Base-by-base conservation (phyloP, 345 rosid genomes). In the Streptanthus diversifolius region DNA sequence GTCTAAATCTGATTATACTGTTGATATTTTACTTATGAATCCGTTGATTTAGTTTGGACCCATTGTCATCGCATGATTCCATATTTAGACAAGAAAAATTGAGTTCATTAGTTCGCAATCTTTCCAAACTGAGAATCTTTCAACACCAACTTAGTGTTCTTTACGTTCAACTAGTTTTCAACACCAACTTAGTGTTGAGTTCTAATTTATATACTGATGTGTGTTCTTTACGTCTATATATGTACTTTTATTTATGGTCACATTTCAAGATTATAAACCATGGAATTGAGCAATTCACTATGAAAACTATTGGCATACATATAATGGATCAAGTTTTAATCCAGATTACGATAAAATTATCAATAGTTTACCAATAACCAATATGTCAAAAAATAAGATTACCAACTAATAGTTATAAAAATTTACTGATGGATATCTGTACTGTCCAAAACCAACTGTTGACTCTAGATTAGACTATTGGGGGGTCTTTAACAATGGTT, bases 111-210 rank as follows among this genome's bases (percentile, higher is more conserved):
- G 7, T 57, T 56, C 22, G 36, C 33, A 44, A 32, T 30, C 33
- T 69, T 69, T 56, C 73, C 65, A 43, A 56, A 69, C 43, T 43
- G 37, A 67, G 44, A 56, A 57, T 43, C 73, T 56, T 51, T 22
- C 54, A 58, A 30, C 64, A 56, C 64, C 33, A 29, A 27, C 40
- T 68, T 55, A 40, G 44, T 27, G 51, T 67, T 49, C 19, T 19
- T 8, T 18, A 45, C 2, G 35, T 47, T n/a, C n/a, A n/a, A n/a
- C n/a, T n/a, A n/a, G n/a, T n/a, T 56, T 51, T 22, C 54, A 58
- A 30, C 64, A 56, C 64, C 33, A 29, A 27, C 40, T 68, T 55
- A 40, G 44, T 27, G 51, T 67, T 49, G 15, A n/a, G 21, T 24
- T 9, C 15, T 37, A 17, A 11, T 52, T 41, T 54, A 41, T 18